Evolutionary conservation across 2,329 filamentous ascomycete species (phyloP).

Genomic region (Capronia epimyces): DNA sequence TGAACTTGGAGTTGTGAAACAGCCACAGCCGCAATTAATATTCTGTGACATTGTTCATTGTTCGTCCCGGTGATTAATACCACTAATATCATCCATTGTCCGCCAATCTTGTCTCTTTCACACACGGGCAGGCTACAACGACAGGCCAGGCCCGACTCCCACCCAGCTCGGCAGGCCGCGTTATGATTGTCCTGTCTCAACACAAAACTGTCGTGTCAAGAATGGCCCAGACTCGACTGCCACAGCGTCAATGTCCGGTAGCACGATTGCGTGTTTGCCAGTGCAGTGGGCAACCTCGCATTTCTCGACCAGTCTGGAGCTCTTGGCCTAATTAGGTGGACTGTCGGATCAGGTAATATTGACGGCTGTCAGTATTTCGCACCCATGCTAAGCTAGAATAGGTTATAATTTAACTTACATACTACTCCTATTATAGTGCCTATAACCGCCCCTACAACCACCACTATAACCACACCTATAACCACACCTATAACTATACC

Average conservation of each 20-base stretch:
- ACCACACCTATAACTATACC: no score
- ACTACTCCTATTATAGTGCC: no score
- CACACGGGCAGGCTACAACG: background rate
- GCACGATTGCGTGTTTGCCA: background rate
- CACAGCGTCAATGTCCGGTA: background rate
- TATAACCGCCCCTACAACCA: no score
- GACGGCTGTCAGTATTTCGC: no score
- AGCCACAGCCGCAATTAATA: no score
- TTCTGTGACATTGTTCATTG: no score
- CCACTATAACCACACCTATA: no score
- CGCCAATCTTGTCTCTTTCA: background rate
- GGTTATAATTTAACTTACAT: no score
- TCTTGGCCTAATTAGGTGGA: background rate
- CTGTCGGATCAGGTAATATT: no score
- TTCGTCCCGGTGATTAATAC: no score
- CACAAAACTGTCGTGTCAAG: background rate
- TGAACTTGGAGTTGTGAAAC: no score
- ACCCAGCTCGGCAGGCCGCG: background rate
- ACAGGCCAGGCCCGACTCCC: background rate
- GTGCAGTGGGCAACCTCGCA: background rate
- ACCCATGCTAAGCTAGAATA: no score
- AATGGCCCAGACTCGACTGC: background rate
- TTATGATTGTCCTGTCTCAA: background rate
- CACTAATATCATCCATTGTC: background rate
- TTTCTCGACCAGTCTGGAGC: background rate